Evolutionary conservation across 2,329 filamentous ascomycete species (phyloP), one percentile per base, ranked within the genome.

Genomic region (Curvularia sp.): DNA sequence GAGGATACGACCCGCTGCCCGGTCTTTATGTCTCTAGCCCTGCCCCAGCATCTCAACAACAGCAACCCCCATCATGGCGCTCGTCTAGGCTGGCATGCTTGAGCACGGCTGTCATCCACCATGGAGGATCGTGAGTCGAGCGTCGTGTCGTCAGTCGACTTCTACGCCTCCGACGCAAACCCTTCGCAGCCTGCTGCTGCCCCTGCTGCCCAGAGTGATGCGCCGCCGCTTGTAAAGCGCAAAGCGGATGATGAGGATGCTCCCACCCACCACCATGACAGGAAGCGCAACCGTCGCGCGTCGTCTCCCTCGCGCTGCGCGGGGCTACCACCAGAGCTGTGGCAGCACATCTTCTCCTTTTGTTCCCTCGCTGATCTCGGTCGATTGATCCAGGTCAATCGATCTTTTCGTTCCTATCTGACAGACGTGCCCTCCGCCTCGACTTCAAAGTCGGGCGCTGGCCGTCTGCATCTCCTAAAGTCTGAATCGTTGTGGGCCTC

Each of bases 401-500:
- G 82, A 78, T 76, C 83, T 70, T 92, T 92, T 79, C 84, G 86
- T 79, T 79, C 66, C 66, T 75, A 70, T 76, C 73, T 74, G 68
- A 73, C 69, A 76, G 68, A 72, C 62, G 73, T 75, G 61, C 71
- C 63, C 58, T 63, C 66, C 65, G 68, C 73, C 64, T 68, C 74
- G 50, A 60, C 62, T 66, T 67, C 66, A 51, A 69, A 71, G 66
- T 68, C 72, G 64, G 64, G 65, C 46, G 55, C 65, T 68, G 68
- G 66, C 65, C 69, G 68, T 64, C 67, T 75, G 59, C 70, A 65
- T 73, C 66, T 79, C 74, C 68, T 83, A 66, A 84, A 85, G 70
- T 86, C 89, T 68, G 86, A 92, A 71, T 77, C 79, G 48, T 87
- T 94, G 68, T 94, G 91, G 91, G 84, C 85, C 72, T 80, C 82